Conservation (phyloP, 768 basidiomycete species). For the Suillus alpinus region DNA sequence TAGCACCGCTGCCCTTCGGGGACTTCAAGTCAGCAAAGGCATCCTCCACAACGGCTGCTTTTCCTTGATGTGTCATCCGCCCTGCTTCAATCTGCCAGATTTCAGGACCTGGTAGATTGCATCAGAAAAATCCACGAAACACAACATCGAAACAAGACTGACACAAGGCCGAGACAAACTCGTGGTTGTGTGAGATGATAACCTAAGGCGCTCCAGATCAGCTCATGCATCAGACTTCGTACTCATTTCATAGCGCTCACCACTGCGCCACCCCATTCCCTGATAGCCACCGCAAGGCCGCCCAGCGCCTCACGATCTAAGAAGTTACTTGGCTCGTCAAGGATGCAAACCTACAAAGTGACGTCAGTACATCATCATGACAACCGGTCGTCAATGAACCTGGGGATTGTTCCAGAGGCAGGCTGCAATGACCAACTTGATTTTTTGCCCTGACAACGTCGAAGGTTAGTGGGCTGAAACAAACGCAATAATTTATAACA, state of each 20-base stretch:
- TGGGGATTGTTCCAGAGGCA: conserved; percentile 97
- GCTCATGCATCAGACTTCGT: conserved; percentile 15
- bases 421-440: conserved; percentile 92
- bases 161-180: conserved; percentile 84
- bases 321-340: conserved; percentile 96
- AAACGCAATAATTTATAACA: conserved; percentile 16
- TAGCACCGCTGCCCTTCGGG: conserved; percentile 65
- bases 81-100: conserved; percentile 94
- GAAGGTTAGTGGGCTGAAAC: not conserved
- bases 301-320: conserved; percentile 95
- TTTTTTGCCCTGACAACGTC: conserved; percentile 73
- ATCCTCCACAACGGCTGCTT: conserved; percentile 82
- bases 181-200: conserved; percentile 95
- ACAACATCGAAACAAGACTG: conserved; percentile 30
- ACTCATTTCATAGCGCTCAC: conserved; percentile 39
- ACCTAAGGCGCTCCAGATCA: conserved; percentile 44
- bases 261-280: conserved; percentile 91
- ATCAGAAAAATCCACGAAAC: conserved; percentile 13
- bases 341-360: conserved; percentile 55
- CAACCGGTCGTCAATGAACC: conserved; percentile 37
- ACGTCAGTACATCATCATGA: conserved; percentile 5
- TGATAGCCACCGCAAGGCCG: conserved; percentile 91
- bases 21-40: conserved; percentile 70
- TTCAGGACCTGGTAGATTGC: conserved; percentile 62
- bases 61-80: conserved; percentile 84